Evolutionary conservation across 2,329 filamentous ascomycete species (phyloP), one percentile per base, ranked within the genome.

Genomic region (Cercospora citrullina): DNA sequence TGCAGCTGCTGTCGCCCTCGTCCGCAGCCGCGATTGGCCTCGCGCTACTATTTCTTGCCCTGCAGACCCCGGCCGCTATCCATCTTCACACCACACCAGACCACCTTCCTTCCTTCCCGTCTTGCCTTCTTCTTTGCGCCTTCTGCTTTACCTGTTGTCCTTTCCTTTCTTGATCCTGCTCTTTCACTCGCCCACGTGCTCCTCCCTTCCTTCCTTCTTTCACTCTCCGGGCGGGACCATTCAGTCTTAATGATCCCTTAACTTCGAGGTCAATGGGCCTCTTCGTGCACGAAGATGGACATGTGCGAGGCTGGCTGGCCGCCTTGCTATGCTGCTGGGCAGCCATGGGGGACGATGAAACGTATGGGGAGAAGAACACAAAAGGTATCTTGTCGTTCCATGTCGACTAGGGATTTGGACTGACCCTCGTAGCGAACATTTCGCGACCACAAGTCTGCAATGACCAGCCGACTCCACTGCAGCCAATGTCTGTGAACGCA

Each of bases 241-340:
- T 64, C 23, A 59, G 66, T 68, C 67, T 72, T 70, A 63, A 72
- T 72, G 68, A 65, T 42, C 63, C 63, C 66, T 23, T 72, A 68
- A 68, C 48, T 18, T 51, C 64, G 61, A 69, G 69, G 72, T 72
- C 72, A 75, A 77, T 77, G 76, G 75, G 75, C 74, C 75, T 76
- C 68, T 74, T 77, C 69, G 69, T 74, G 42, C 60, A 68, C 67
- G 68, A 72, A 61, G 70, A 75, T 72, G 75, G 73, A 72, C 72
- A 73, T 57, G 73, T 72, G 61, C 69, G 70, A 71, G 72, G 75
- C 71, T 76, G 75, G 76, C 75, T 76, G 76, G 76, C 76, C 75
- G 71, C 75, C 72, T 73, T 77, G 60, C 66, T 77, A 30, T 77
- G 76, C 71, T 77, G 75, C 73, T 75, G 74, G 58, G 73, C 73